Evolutionary conservation across 805 yeast species (phyloP).

Genomic region (Jamesozyma jinghongensis): DNA sequence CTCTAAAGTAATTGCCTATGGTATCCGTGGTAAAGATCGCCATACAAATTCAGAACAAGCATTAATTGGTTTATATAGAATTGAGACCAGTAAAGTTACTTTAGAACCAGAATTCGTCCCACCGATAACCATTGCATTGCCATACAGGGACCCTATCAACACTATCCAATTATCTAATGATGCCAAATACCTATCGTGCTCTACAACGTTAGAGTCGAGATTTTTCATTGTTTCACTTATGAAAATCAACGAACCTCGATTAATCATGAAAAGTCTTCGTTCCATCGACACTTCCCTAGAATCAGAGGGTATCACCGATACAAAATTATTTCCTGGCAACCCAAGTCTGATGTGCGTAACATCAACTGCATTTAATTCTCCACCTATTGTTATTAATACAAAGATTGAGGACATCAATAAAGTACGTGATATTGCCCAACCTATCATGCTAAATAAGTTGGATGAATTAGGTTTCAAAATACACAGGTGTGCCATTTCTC

Average conservation of each 20-base stretch:
- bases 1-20: conserved; percentile 62
- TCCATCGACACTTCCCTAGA: conserved; percentile 58
- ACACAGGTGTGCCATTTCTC: conserved; percentile 66
- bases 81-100: conserved; percentile 15
- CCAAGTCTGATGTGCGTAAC: conserved; percentile 45
- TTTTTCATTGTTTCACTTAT: conserved; percentile 65
- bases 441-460: conserved; percentile 50
- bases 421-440: conserved; percentile 43
- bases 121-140: conserved; percentile 67
- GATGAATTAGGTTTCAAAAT: conserved; percentile 77
- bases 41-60: conserved; percentile 66
- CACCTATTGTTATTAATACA: conserved; percentile 61
- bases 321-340: conserved; percentile 63
- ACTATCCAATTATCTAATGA: conserved; percentile 63
- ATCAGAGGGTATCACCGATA: conserved; percentile 82
- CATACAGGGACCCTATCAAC: conserved; percentile 79
- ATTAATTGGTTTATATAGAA: conserved; percentile 51
- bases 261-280: conserved; percentile 60
- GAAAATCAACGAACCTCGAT: conserved; percentile 53
- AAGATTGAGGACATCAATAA: conserved; percentile 39
- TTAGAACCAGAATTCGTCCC: conserved; percentile 32
- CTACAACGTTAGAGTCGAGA: conserved; percentile 60
- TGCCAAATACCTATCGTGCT: conserved; percentile 62
- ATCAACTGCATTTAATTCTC: conserved; percentile 53
- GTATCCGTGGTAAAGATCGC: conserved; percentile 73